Evolutionary conservation across 2,329 filamentous ascomycete species (phyloP).

Genomic region (Dactylella cylindrospora): DNA sequence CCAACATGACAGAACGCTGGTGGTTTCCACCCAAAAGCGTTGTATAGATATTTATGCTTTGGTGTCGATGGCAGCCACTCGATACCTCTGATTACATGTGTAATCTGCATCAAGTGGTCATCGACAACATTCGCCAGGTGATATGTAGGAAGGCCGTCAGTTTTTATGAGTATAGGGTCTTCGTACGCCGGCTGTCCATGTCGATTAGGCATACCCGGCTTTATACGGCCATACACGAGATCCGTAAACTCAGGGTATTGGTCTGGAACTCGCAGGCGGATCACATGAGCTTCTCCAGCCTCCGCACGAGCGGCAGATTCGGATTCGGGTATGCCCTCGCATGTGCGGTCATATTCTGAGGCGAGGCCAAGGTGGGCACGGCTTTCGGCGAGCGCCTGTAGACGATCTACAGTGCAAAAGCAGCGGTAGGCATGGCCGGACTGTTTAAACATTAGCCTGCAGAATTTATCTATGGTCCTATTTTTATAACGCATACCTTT

Average conservation of each 20-base stretch:
- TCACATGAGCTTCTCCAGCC: conserved; percentile 69
- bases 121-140: conserved; percentile 97
- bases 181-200: conserved; percentile 62
- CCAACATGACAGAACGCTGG: conserved; percentile 80
- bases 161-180: conserved; percentile 87
- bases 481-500: conserved; percentile 49
- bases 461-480: neutral
- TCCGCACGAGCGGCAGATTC: conserved; percentile 72
- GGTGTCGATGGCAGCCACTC: conserved; percentile 97
- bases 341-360: conserved; percentile 71
- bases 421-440: conserved; percentile 82
- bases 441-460: neutral
- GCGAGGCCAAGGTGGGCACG: conserved; percentile 62
- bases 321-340: conserved; percentile 64
- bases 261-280: conserved; percentile 63
- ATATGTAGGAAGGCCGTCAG: conserved; percentile 90
- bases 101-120: conserved; percentile 92
- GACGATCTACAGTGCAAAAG: conserved; percentile 76
- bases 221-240: conserved; percentile 72
- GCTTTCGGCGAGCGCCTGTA: conserved; percentile 67
- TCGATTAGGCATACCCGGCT: conserved; percentile 57
- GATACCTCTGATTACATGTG: conserved; percentile 87
- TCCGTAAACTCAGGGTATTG: conserved; percentile 69
- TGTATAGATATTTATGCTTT: conserved; percentile 69
- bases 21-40: conserved; percentile 72